Evolutionary conservation across 2,329 filamentous ascomycete genomes (phyloP), one percentile per base, ranked within the genome.

Genomic region (Trichoderma semiorbis): DNA sequence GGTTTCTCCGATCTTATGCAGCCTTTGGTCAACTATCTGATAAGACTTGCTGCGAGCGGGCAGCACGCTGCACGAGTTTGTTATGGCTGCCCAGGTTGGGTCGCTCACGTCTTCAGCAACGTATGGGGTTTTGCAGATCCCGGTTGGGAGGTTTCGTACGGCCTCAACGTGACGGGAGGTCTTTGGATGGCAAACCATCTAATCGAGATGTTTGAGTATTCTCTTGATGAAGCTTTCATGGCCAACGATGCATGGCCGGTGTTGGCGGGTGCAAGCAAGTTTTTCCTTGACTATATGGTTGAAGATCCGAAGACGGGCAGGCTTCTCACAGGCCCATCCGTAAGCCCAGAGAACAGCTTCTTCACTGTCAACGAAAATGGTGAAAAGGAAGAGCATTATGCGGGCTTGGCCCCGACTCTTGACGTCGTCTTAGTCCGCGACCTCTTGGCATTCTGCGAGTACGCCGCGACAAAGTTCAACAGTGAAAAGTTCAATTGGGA

Each of bases 211-310:
- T 70, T 64, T n/a, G 71, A 72, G 47, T 72, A 72, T 16, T 57
- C 47, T 3, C 53, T 70, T 1, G 71, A 72, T n/a, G 71, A 70
- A 2, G n/a, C 16, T 7, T 34, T 72, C 12, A 28, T 58, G 57
- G 26, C 7, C 14, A 34, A 32, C 18, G 26, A 43, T 4, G 32
- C 60, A 16, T 70, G 69, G 36, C 47, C 71, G 11, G n/a, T 72
- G 2, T 53, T 72, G 14, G 21, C 55, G 1, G 32, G 58, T 11
- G 71, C 71, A 24, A 34, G 66, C 7, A 60, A 72, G 32, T 72
- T 70, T 57, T 72, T 63, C 24, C 58, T 72, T n/a, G 58, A 72
- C 32, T 72, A 72, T 47, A 72, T 72, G 71, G 34, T 72, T 57
- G 43, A 72, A 28, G 71, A 72, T 64, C 67, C 67, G 1, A 58